Conservation (phyloP, 805 yeast genomes). For the Starmerella lactis-condensi region DNA sequence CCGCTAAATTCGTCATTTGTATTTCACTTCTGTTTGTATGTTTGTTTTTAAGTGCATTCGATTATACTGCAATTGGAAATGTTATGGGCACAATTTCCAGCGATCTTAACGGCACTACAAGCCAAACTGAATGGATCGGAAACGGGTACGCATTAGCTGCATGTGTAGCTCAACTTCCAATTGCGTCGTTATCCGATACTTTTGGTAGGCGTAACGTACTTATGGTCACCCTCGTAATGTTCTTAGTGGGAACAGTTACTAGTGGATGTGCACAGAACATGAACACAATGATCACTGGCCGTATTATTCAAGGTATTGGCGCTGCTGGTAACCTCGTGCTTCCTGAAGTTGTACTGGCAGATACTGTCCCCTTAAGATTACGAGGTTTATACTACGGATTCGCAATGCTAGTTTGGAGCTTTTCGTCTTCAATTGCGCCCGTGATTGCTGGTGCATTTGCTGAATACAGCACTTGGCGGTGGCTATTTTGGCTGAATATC, state of each 20-base stretch:
- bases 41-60: slow-evolving; percentile 9
- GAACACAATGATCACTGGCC: slow-evolving; percentile 48
- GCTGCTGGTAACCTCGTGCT: slow-evolving; percentile 49
- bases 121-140: slow-evolving; percentile 20
- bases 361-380: slow-evolving; percentile 29
- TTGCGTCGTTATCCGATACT: slow-evolving; percentile 16
- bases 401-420: slow-evolving; percentile 19
- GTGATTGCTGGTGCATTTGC: slow-evolving; percentile 50
- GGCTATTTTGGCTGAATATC: slow-evolving; percentile 57
- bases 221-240: slow-evolving; percentile 32
- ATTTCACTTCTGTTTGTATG: slow-evolving; percentile 5
- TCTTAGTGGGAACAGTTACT: slow-evolving; percentile 44
- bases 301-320: slow-evolving; percentile 53
- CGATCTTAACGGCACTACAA: slow-evolving; percentile 16
- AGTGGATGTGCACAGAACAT: slow-evolving; percentile 37
- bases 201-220: slow-evolving; percentile 31
- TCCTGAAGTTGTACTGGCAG: slow-evolving; percentile 39
- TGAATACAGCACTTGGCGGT: slow-evolving; percentile 45
- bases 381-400: slow-evolving; percentile 20
- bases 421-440: slow-evolving; percentile 32
- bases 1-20: slow-evolving; percentile 1
- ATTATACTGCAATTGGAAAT: slow-evolving; percentile 15
- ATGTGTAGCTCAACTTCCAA: slow-evolving; percentile 14
- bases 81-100: slow-evolving; percentile 11
- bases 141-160: slow-evolving; percentile 18